Evolutionary conservation across 1,284 basidiomycete genomes (phyloP).

Genomic region (Ceratobasidium sp.): DNA sequence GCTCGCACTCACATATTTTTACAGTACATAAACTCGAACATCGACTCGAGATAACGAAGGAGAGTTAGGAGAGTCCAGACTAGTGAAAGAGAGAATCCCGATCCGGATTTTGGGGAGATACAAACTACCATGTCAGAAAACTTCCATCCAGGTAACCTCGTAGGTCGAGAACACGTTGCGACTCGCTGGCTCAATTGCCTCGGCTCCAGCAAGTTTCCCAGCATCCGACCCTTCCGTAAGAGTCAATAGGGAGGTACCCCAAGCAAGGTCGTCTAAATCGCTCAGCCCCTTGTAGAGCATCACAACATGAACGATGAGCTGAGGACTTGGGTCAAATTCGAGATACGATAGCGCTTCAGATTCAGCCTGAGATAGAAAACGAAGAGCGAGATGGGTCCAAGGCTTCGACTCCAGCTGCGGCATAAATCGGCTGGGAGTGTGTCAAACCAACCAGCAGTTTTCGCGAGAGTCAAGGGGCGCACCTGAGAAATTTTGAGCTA

Average conservation of each 20-base stretch:
- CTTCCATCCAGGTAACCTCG: not conserved
- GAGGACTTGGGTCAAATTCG: not conserved
- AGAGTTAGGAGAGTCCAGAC: no score
- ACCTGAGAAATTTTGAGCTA: not conserved
- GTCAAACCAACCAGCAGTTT: not conserved
- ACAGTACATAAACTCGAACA: no score
- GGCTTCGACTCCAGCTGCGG: not conserved
- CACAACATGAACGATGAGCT: not conserved
- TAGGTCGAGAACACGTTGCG: not conserved
- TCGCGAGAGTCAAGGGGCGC: not conserved
- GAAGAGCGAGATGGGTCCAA: not conserved
- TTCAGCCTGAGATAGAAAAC: not conserved
- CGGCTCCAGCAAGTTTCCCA: not conserved
- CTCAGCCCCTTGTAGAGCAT: conserved; percentile 4
- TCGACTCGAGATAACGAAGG: no score
- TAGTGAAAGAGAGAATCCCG: no score
- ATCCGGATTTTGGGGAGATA: no score
- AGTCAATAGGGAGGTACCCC: not conserved
- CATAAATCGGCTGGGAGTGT: not conserved
- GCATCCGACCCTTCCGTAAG: not conserved
- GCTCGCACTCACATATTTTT: no score
- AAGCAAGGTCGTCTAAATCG: not conserved
- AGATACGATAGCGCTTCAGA: not conserved
- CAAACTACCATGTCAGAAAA: not conserved
- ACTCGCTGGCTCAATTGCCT: not conserved